Percentiles rank a stretch among this genome's conserved stretches.
These are phyloP conservation scores for Neurospora discreta DNA, from an alignment of 495 filamentous ascomycete genomes.

Conservation along the genomic window DNA sequence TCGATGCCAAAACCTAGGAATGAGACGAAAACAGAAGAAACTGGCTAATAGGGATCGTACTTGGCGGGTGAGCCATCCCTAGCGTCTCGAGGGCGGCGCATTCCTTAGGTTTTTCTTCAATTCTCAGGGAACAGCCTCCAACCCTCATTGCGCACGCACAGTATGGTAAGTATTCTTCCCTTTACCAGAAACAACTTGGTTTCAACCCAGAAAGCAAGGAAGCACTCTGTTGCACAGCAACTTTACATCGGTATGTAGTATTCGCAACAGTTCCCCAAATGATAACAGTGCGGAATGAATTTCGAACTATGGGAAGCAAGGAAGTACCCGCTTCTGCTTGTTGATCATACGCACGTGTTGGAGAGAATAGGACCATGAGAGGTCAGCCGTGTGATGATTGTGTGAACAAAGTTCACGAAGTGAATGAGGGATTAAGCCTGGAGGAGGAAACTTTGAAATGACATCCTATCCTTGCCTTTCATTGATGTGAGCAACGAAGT, in stretches of 20 bases:
- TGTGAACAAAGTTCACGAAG: neutral
- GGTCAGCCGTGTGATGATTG: neutral
- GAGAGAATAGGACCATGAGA: neutral
- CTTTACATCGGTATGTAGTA: neutral
- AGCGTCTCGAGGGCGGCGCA: neutral
- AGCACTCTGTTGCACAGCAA: neutral
- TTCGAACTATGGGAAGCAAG: neutral
- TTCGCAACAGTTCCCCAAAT: neutral
- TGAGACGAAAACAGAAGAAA: neutral
- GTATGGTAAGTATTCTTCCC: neutral
- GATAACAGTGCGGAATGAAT: neutral
- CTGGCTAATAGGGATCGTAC: neutral
- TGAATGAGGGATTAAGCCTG: neutral
- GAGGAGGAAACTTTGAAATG: neutral
- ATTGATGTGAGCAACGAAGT: neutral
- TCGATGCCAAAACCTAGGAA: neutral
- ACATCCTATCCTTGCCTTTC: neutral
- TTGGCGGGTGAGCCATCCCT: neutral
- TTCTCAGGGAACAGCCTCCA: neutral
- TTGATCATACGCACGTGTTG: neutral
- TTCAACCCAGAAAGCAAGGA: neutral
- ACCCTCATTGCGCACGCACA: neutral
- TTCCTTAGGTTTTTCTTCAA: neutral
- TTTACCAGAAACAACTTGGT: neutral
- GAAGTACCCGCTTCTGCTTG: neutral